Percentiles rank a stretch among this genome's conserved stretches.
Evolutionary conservation across 192 early-diverging fungal species (phyloP).

Genomic region (Podila epigama): DNA sequence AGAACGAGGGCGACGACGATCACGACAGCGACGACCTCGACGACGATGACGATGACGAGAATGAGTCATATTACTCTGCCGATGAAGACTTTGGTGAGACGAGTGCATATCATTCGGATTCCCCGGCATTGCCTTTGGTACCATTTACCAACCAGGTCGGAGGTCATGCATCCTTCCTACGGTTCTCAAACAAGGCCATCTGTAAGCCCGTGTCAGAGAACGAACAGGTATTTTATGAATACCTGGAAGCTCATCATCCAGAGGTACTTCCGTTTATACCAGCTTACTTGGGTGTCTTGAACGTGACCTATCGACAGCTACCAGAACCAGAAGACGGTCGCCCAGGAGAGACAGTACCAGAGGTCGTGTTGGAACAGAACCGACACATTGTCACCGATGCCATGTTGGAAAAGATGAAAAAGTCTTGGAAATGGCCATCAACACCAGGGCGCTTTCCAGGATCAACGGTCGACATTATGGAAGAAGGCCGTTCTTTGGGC

Average conservation of each 20-base stretch:
- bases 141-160: conserved; percentile 92
- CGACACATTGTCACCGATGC: conserved; percentile 83
- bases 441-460: conserved; percentile 31
- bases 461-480: conserved; percentile 50
- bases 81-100: conserved; percentile 49
- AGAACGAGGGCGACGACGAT: conserved; percentile 16
- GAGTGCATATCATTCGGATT: conserved; percentile 49
- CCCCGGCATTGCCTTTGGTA: conserved; percentile 71
- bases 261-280: conserved; percentile 89
- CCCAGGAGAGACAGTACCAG: conserved; percentile 60
- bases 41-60: conserved; percentile 12
- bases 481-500: conserved; percentile 39
- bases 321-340: conserved; percentile 50
- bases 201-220: conserved; percentile 91
- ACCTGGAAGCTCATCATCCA: conserved; percentile 69
- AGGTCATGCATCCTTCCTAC: conserved; percentile 95
- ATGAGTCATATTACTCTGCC: conserved; percentile 42
- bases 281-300: conserved; percentile 92
- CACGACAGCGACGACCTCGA: conserved; percentile 4
- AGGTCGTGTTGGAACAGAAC: conserved; percentile 92
- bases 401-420: conserved; percentile 59
- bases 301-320: conserved; percentile 80
- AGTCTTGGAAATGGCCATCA: conserved; percentile 49
- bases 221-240: conserved; percentile 93
- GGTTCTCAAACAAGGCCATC: conserved; percentile 95